phyloP scores from a whole-genome alignment of 106 monocot genomes.

The Dioscorea dumetorum region DNA sequence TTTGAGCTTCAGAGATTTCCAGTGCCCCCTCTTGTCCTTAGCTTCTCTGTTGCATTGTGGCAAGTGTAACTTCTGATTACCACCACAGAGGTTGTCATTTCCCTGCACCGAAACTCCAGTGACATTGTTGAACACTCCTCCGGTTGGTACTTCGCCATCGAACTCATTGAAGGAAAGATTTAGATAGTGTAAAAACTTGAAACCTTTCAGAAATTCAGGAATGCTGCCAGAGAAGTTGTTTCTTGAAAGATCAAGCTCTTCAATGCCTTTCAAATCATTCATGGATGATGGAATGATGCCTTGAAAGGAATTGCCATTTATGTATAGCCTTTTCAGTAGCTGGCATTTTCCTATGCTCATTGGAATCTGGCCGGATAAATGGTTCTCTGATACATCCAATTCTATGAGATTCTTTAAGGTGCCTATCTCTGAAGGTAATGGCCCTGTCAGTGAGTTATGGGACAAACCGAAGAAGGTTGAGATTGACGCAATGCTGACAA shows the following conservation, averaged over 20 bases:
- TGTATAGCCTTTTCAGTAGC: too few species aligned
- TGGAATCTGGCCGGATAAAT: too few species aligned
- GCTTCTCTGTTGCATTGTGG: neutral
- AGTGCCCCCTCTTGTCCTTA: neutral
- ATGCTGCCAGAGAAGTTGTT: conserved; percentile 8
- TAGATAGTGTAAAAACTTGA: conserved; percentile 5
- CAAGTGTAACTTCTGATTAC: conserved; percentile 1
- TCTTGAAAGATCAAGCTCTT: neutral
- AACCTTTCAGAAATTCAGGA: conserved; percentile 3
- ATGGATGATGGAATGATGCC: neutral
- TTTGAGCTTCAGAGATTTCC: neutral
- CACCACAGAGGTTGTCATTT: conserved; percentile 15
- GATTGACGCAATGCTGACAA: too few species aligned
- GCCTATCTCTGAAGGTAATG: too few species aligned
- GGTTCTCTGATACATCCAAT: too few species aligned
- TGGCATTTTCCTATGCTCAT: too few species aligned
- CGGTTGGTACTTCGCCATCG: conserved; percentile 13
- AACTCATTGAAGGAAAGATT: conserved; percentile 24
- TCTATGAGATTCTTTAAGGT: too few species aligned
- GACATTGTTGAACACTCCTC: conserved; percentile 10
- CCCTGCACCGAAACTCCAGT: conserved; percentile 9
- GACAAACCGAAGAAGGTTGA: too few species aligned
- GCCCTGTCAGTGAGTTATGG: too few species aligned
- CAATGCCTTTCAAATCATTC: neutral
- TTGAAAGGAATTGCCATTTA: too few species aligned